Conservation (phyloP, 345 rosid species). For the Populus euphratica region DNA sequence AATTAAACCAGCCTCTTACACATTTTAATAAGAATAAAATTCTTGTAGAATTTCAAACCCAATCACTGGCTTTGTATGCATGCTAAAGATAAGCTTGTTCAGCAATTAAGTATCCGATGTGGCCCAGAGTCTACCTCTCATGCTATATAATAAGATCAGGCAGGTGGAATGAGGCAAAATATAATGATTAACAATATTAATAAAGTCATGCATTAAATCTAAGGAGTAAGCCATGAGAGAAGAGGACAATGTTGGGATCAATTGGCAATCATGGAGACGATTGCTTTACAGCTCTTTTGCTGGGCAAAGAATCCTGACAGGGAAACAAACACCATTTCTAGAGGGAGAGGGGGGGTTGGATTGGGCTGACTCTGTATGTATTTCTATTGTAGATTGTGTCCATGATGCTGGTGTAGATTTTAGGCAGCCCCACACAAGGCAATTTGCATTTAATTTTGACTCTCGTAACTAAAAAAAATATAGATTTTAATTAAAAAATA, state of each 20-base stretch:
- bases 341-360: neutral
- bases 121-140: neutral
- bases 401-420: neutral
- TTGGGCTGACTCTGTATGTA: neutral
- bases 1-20: neutral
- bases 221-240: neutral
- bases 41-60: conserved; percentile 12
- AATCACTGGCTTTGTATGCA: conserved; percentile 10
- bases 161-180: conserved; percentile 1
- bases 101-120: conserved; percentile 23
- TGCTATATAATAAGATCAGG: neutral
- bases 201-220: conserved; percentile 5
- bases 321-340: neutral
- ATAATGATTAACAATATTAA: neutral
- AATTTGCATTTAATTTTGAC: neutral
- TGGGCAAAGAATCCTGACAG: neutral
- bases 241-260: conserved; percentile 10
- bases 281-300: neutral
- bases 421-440: conserved; percentile 15
- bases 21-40: conserved; percentile 8
- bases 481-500: no score
- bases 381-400: neutral
- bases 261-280: conserved; percentile 3
- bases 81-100: conserved; percentile 36
- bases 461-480: no score